Evolutionary conservation across 2,329 filamentous ascomycete genomes (phyloP).

Genomic region (Xylaria sp.): DNA sequence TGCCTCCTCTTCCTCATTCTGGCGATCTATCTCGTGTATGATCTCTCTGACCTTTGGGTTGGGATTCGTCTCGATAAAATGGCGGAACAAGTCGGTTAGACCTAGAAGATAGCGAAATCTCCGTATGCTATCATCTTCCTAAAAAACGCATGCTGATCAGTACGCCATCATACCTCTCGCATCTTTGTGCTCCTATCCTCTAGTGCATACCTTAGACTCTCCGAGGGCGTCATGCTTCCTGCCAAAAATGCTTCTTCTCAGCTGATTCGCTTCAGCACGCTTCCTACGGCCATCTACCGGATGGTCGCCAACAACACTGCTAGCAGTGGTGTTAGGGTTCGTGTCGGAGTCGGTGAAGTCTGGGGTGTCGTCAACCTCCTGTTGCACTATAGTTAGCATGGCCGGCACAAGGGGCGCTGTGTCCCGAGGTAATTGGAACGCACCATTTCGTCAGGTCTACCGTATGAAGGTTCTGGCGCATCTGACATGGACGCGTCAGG

Average conservation of each 20-base stretch:
- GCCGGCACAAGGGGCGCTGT: neutral
- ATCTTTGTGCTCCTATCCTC: neutral
- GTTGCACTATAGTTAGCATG: constrained; percentile 28
- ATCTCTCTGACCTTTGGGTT: constrained; percentile 95
- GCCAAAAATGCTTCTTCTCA: constrained; percentile 91
- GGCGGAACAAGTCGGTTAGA: constrained; percentile 94
- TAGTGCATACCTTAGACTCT: constrained; percentile 80
- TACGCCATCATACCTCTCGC: constrained; percentile 50
- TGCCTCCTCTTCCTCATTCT: constrained; percentile 79
- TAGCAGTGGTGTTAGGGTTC: constrained; percentile 77
- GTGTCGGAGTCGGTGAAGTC: constrained; percentile 75
- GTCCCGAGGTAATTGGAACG: constrained; percentile 34
- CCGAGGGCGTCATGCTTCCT: constrained; percentile 94
- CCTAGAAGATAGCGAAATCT: constrained; percentile 95
- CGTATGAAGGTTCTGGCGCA: constrained; percentile 59
- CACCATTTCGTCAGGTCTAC: constrained; percentile 61
- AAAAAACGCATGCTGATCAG: constrained; percentile 33
- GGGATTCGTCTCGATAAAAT: constrained; percentile 98
- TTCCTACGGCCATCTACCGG: constrained; percentile 81
- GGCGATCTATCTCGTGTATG: constrained; percentile 92
- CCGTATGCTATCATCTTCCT: constrained; percentile 93
- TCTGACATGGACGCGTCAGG: constrained; percentile 73
- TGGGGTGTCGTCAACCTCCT: constrained; percentile 73
- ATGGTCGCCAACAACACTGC: constrained; percentile 86
- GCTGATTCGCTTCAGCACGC: constrained; percentile 85